A percentile compares a stretch with the other conserved stretches of the same genome.
Conservation (phyloP, 345 rosid species). For the Gossypium anomalum region DNA sequence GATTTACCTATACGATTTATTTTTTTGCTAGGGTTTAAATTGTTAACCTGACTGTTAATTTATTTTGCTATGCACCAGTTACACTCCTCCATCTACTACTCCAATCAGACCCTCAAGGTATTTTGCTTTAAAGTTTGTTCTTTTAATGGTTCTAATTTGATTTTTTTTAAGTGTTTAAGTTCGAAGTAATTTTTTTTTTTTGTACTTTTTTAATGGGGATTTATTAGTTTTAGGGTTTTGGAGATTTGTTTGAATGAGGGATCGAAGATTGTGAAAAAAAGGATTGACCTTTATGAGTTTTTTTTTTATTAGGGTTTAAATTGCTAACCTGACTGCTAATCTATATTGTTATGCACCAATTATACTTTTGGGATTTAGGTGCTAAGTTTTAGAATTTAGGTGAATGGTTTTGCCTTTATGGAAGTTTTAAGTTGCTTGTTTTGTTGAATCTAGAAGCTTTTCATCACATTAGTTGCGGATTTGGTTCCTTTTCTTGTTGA, state of each 20-base stretch:
- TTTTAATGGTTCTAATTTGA: background rate
- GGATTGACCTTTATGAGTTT: background rate
- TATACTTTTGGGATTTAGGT: background rate
- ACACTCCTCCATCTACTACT: constrained; percentile 9
- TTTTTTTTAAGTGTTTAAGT: background rate
- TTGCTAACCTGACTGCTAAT: background rate
- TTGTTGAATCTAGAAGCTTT: background rate
- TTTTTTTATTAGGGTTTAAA: background rate
- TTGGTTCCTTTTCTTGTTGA: background rate
- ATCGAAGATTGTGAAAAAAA: background rate
- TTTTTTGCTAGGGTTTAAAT: background rate
- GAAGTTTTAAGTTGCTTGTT: background rate
- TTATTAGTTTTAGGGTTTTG: background rate
- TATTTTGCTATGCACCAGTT: background rate
- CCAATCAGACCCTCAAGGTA: constrained; percentile 24
- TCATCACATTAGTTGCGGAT: background rate
- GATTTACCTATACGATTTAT: background rate
- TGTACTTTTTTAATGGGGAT: background rate
- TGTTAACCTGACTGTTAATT: background rate
- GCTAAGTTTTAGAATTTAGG: background rate
- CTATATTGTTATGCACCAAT: background rate
- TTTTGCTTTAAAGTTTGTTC: background rate
- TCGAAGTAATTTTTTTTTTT: background rate
- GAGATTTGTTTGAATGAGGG: background rate
- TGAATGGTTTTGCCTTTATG: background rate